phyloP scores from a whole-genome alignment of 2,329 filamentous ascomycete genomes.

The Ophiocordyceps sinensis region DNA sequence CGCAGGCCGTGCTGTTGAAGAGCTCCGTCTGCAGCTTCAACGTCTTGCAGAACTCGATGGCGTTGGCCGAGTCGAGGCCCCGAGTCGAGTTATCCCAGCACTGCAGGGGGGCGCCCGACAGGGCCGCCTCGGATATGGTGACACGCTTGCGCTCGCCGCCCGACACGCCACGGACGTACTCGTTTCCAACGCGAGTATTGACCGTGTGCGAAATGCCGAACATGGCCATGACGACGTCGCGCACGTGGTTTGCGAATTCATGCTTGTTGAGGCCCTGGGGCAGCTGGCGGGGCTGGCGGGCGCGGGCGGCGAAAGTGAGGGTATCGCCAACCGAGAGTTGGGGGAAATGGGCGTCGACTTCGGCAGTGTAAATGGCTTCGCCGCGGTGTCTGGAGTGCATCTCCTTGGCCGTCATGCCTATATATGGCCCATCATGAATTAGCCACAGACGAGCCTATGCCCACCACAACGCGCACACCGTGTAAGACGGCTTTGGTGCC shows the following conservation, averaged over 20 bases:
- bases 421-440: conserved; percentile 4
- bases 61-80: conserved; percentile 62
- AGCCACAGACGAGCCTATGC: no score
- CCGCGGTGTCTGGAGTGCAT: conserved; percentile 70
- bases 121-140: conserved; percentile 44
- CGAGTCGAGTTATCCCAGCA: conserved; percentile 62
- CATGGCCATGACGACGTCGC: conserved; percentile 62
- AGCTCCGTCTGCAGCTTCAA: conserved; percentile 54
- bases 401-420: conserved; percentile 51
- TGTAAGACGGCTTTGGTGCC: no score
- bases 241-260: conserved; percentile 45
- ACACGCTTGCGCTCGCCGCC: conserved; percentile 60
- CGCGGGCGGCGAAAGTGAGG: conserved; percentile 60
- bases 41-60: conserved; percentile 60
- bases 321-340: conserved; percentile 67
- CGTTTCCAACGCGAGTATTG: conserved; percentile 61
- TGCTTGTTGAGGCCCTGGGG: conserved; percentile 41
- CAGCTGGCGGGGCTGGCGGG: conserved; percentile 47
- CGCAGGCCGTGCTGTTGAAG: conserved; percentile 48
- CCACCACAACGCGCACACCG: no score
- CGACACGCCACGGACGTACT: conserved; percentile 59
- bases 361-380: conserved; percentile 76
- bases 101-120: conserved; percentile 46
- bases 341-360: conserved; percentile 72
- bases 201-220: conserved; percentile 61